Percentiles rank a stretch among this genome's conserved stretches.
Conservation (phyloP, 371 early-diverging fungal species). For the Mucor sp. region DNA sequence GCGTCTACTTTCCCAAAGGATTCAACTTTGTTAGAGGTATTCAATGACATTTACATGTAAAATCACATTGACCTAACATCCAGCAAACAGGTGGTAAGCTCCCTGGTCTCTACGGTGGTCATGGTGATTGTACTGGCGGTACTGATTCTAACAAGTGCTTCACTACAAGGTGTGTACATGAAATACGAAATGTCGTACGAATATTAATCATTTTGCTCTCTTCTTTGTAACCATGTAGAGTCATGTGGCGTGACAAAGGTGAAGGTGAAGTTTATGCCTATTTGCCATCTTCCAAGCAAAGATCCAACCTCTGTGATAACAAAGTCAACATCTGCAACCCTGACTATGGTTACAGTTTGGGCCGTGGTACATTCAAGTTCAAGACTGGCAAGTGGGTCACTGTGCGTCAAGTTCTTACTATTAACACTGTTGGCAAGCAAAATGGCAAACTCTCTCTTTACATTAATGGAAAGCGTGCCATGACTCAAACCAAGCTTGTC, state of each 20-base stretch:
- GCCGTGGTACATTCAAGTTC: constrained; percentile 59
- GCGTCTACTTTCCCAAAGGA: constrained; percentile 52
- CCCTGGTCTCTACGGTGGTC: constrained; percentile 60
- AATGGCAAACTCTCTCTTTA: constrained; percentile 50
- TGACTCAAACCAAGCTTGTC: constrained; percentile 5
- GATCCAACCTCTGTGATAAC: constrained; percentile 41
- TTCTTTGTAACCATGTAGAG: constrained; percentile 25
- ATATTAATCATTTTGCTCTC: constrained; percentile 2
- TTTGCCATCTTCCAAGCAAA: constrained; percentile 50
- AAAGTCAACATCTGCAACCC: constrained; percentile 58
- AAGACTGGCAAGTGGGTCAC: constrained; percentile 57
- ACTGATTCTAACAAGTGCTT: constrained; percentile 57
- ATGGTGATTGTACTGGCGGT: constrained; percentile 63
- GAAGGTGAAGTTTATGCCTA: constrained; percentile 69
- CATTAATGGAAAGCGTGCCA: constrained; percentile 4
- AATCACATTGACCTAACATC: neutral
- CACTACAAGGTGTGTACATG: constrained; percentile 44
- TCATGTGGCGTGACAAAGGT: constrained; percentile 65
- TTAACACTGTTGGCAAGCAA: constrained; percentile 56
- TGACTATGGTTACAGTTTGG: constrained; percentile 64
- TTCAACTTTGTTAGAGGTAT: constrained; percentile 60
- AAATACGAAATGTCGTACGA: constrained; percentile 2
- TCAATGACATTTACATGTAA: neutral
- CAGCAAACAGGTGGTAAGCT: constrained; percentile 43
- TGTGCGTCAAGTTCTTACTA: constrained; percentile 54